These are phyloP conservation scores for Moricandia moricandioides DNA, from an alignment of 345 rosid genomes.

Conservation along the genomic window DNA sequence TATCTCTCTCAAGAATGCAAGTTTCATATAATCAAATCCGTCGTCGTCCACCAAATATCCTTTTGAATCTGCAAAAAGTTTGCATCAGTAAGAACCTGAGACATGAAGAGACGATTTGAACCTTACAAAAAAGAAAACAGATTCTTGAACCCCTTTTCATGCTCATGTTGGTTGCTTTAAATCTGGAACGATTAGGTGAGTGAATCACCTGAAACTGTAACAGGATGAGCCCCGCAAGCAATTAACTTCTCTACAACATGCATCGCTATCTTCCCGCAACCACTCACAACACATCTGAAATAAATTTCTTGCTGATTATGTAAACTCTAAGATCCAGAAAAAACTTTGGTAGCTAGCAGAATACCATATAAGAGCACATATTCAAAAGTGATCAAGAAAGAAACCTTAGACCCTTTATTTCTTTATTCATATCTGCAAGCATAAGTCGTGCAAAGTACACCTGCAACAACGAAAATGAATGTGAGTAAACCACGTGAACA, in stretches of 20 bases:
- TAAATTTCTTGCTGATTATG: conserved; percentile 7
- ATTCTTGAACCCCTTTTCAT: too few relatives aligned
- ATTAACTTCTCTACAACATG: conserved; percentile 97
- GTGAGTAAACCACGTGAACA: neutral
- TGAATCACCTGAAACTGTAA: conserved; percentile 76
- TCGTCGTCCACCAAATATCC: conserved; percentile 98
- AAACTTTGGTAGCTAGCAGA: neutral
- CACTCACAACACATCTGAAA: conserved; percentile 88
- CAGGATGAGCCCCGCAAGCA: conserved; percentile 91
- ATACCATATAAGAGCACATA: neutral
- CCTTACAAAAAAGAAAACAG: too few relatives aligned
- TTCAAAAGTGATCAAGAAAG: conserved; percentile 9
- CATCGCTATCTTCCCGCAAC: conserved; percentile 98
- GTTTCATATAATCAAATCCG: conserved; percentile 94
- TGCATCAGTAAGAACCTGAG: conserved; percentile 24
- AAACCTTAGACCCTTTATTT: conserved; percentile 92
- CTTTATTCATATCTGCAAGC: conserved; percentile 92
- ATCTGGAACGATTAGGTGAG: conserved; percentile 1
- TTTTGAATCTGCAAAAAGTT: conserved; percentile 64
- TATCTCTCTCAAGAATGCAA: conserved; percentile 90
- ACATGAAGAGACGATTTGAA: too few relatives aligned
- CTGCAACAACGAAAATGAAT: conserved; percentile 47
- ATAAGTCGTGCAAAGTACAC: conserved; percentile 95
- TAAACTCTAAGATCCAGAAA: neutral
- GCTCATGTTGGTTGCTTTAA: neutral